These are phyloP conservation scores for Patellifolia procumbens DNA, from an alignment of 179 eudicot genomes.

Conservation along the genomic window DNA sequence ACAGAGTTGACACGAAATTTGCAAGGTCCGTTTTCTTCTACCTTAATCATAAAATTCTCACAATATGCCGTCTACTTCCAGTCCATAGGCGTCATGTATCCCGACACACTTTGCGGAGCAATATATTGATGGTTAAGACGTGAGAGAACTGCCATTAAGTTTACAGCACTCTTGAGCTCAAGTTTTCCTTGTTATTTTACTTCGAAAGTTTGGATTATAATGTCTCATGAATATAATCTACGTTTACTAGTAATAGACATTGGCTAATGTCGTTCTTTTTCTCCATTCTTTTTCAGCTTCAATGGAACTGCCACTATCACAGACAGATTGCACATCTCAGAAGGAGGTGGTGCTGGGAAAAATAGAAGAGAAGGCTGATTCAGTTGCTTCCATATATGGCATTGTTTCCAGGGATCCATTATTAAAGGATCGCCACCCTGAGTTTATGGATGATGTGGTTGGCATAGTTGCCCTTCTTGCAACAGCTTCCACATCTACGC, in stretches of 20 bases:
- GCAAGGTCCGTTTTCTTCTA: conserved; percentile 23
- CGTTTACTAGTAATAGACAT: not conserved
- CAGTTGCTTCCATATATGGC: conserved; percentile 55
- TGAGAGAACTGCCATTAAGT: not conserved
- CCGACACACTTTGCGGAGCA: too few species aligned
- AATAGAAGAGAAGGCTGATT: conserved; percentile 36
- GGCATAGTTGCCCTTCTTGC: conserved; percentile 72
- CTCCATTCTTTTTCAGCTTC: conserved; percentile 28
- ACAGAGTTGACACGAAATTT: too few species aligned
- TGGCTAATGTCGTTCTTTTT: conserved; percentile 13
- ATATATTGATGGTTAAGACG: too few species aligned
- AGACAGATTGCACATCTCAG: conserved; percentile 13
- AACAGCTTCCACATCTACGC: conserved; percentile 38
- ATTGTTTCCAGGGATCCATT: conserved; percentile 25
- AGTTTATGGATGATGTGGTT: conserved; percentile 35
- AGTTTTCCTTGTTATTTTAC: not conserved
- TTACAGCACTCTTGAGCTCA: not conserved
- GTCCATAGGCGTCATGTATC: too few species aligned
- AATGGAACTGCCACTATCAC: conserved; percentile 25
- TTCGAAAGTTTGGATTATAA: too few species aligned
- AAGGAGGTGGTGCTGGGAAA: conserved; percentile 32
- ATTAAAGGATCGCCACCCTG: conserved; percentile 13
- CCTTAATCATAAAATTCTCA: not conserved
- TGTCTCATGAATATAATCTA: not conserved
- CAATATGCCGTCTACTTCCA: too few species aligned